These are phyloP conservation scores for Apiospora arundinis DNA, from an alignment of 2,329 filamentous ascomycete genomes.

Conservation along the genomic window DNA sequence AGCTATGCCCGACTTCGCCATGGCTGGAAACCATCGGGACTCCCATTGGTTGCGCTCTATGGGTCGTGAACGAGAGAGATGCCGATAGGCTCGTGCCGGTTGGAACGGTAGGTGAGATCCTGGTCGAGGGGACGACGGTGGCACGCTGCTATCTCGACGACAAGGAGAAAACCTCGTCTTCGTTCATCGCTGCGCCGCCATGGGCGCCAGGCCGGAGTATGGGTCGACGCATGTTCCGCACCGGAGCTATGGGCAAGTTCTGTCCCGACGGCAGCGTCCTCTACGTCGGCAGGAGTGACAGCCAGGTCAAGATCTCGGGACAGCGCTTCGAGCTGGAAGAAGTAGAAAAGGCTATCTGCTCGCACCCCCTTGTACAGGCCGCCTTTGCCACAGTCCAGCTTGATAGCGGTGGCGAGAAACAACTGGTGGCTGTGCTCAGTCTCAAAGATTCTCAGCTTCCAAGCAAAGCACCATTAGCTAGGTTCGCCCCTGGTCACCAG, in stretches of 20 bases:
- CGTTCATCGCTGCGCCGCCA: constrained; percentile 31
- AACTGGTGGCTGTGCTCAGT: not conserved
- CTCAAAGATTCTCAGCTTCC: not conserved
- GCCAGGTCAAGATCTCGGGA: constrained; percentile 8
- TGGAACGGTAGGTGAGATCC: constrained; percentile 29
- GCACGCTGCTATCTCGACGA: constrained; percentile 41
- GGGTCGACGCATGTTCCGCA: not conserved
- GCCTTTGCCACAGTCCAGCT: not conserved
- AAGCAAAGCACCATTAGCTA: not conserved
- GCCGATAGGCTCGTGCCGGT: constrained; percentile 24
- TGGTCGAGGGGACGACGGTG: constrained; percentile 26
- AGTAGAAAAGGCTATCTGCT: not conserved
- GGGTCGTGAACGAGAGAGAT: constrained; percentile 24
- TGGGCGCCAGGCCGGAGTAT: not conserved
- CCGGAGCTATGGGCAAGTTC: not conserved
- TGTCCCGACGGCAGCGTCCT: constrained; percentile 11
- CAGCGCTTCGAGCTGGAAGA: constrained; percentile 14
- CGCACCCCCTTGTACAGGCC: not conserved
- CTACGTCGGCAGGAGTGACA: not conserved
- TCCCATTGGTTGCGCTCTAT: constrained; percentile 12
- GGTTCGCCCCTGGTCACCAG: not conserved
- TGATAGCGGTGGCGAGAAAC: not conserved
- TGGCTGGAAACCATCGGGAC: constrained; percentile 9
- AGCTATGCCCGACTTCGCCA: not conserved
- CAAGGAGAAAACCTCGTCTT: constrained; percentile 27